These are phyloP conservation scores for Isatis tinctoria DNA, from an alignment of 345 rosid species.

Conservation along the genomic window DNA sequence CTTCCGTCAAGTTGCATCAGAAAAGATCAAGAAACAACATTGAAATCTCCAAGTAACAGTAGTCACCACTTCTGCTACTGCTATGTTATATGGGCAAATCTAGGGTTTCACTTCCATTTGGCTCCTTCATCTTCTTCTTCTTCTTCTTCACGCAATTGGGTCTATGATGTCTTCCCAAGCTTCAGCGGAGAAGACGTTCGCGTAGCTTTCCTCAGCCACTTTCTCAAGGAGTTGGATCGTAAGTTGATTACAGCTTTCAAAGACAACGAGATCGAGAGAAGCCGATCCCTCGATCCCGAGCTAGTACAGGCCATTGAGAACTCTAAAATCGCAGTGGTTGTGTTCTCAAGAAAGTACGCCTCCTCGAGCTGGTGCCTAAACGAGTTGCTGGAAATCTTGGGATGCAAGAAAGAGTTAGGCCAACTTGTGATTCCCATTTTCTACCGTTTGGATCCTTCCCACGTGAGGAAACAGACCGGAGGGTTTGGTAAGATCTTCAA, in stretches of 20 bases:
- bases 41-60: too few relatives aligned
- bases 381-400: slow-evolving; percentile 2
- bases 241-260: background rate
- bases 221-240: background rate
- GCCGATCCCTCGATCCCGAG: background rate
- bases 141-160: background rate
- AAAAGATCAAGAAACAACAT: background rate
- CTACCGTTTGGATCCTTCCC: slow-evolving; percentile 14
- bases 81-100: background rate
- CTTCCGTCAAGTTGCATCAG: background rate
- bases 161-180: slow-evolving; percentile 1
- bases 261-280: background rate
- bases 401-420: background rate
- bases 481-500: background rate
- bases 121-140: background rate
- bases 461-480: slow-evolving; percentile 16
- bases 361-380: slow-evolving; percentile 15
- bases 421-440: slow-evolving; percentile 4
- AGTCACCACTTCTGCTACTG: background rate
- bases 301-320: background rate
- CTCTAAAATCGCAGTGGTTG: background rate
- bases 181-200: slow-evolving; percentile 11
- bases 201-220: background rate
- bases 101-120: background rate
- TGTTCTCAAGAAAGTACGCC: background rate